Conservation (phyloP, 148 eudicot genomes). For the Camellia granthamiana region DNA sequence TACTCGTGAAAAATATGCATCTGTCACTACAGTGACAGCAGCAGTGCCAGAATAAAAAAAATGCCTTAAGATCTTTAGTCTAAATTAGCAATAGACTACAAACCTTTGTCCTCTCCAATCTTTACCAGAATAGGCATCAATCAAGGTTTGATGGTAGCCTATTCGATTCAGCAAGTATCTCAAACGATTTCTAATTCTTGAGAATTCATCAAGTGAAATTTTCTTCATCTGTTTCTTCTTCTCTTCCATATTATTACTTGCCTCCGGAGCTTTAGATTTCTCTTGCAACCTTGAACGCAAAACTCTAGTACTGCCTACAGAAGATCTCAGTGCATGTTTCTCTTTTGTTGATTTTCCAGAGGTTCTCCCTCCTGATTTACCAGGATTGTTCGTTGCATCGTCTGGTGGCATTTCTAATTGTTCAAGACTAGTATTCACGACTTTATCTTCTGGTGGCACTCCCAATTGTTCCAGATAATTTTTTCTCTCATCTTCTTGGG, state of each 20-base stretch:
- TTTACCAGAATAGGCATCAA: constrained; percentile 87
- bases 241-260: constrained; percentile 25
- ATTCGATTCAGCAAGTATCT: constrained; percentile 68
- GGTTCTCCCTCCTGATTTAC: constrained; percentile 17
- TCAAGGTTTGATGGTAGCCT: constrained; percentile 61
- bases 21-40: background rate
- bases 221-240: constrained; percentile 36
- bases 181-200: constrained; percentile 54
- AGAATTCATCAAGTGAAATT: constrained; percentile 47
- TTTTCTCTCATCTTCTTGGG: background rate
- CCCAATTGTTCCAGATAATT: background rate
- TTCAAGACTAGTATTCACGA: constrained; percentile 6
- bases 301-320: constrained; percentile 29
- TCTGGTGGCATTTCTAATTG: constrained; percentile 22
- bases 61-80: background rate
- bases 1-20: background rate
- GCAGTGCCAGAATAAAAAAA: background rate
- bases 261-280: constrained; percentile 33
- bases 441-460: background rate
- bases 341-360: constrained; percentile 23
- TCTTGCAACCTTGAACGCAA: constrained; percentile 46
- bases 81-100: constrained; percentile 18
- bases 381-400: constrained; percentile 19
- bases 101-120: constrained; percentile 98
- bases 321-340: constrained; percentile 24